Evolutionary conservation across 192 early-diverging fungal species (phyloP).

Genomic region (Coemansia sp.): DNA sequence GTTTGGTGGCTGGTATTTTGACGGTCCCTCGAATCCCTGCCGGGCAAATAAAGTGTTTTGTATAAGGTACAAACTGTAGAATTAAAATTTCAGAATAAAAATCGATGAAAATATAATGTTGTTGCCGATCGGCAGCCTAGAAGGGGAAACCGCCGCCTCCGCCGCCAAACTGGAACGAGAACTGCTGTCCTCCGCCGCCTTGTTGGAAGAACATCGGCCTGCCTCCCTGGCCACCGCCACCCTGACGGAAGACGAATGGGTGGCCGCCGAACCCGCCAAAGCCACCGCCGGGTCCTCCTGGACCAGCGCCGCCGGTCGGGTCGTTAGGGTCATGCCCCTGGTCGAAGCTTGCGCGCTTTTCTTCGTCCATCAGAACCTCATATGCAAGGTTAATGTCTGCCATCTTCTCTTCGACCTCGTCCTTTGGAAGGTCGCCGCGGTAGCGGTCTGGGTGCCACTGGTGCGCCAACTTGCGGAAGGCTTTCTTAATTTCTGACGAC

Average conservation of each 20-base stretch:
- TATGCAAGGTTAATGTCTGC: conserved; percentile 90
- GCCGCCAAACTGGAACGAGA: conserved; percentile 52
- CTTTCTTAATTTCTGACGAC: conserved; percentile 83
- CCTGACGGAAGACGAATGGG: conserved; percentile 56
- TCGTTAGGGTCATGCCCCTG: conserved; percentile 80
- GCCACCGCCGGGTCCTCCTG: conserved; percentile 29
- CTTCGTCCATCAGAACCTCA: conserved; percentile 74
- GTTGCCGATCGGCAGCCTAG: conserved; percentile 8
- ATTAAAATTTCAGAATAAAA: too few species aligned
- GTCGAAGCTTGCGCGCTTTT: conserved; percentile 65
- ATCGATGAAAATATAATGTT: too few species aligned
- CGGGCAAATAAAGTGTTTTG: too few species aligned
- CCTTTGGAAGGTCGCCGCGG: conserved; percentile 69
- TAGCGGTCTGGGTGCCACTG: conserved; percentile 85
- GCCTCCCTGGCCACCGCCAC: conserved; percentile 37
- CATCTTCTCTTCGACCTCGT: conserved; percentile 86
- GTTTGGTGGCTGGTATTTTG: too few species aligned
- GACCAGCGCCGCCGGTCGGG: conserved; percentile 51
- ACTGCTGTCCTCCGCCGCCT: conserved; percentile 50
- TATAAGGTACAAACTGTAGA: too few species aligned
- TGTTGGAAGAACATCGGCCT: conserved; percentile 57
- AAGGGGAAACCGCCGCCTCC: conserved; percentile 49
- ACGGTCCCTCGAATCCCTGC: too few species aligned
- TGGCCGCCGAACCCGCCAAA: conserved; percentile 38
- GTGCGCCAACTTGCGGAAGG: conserved; percentile 84